Percentiles rank a stretch among this genome's conserved stretches.
Conservation (phyloP, 805 yeast species). For the Myxozyma kluyveri region DNA sequence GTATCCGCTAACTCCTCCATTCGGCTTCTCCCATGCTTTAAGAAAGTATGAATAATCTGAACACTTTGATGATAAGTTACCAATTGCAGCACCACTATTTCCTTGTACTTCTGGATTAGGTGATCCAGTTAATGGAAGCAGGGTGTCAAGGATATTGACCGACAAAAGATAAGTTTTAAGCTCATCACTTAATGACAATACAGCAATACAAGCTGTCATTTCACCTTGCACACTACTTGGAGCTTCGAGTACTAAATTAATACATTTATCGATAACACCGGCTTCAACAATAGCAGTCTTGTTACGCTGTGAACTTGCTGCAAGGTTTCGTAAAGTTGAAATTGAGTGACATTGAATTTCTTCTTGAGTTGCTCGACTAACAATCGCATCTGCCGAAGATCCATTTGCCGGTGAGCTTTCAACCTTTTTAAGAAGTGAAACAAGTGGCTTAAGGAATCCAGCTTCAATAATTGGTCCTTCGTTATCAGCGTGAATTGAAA, state of each 20-base stretch:
- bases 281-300: conserved; percentile 89
- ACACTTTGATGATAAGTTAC: conserved; percentile 89
- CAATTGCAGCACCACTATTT: conserved; percentile 96
- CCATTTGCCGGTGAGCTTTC: conserved; percentile 41
- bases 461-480: conserved; percentile 96
- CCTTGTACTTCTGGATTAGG: conserved; percentile 94
- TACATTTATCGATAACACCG: conserved; percentile 92
- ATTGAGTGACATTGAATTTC: conserved; percentile 99
- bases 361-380: conserved; percentile 49
- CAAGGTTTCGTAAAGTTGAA: conserved; percentile 90
- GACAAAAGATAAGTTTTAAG: conserved; percentile 80
- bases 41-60: conserved; percentile 77
- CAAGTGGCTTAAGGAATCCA: conserved; percentile 90
- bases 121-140: conserved; percentile 86
- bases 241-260: conserved; percentile 75
- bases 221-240: conserved; percentile 95
- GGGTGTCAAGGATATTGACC: conserved; percentile 78
- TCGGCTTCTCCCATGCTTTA: conserved; percentile 72
- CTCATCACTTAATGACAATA: conserved; percentile 92
- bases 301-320: conserved; percentile 91
- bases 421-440: conserved; percentile 65
- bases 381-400: conserved; percentile 3
- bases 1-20: conserved; percentile 83
- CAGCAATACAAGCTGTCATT: conserved; percentile 95
- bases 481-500: conserved; percentile 92